A percentile compares a stretch with the other conserved stretches of the same genome.
These are phyloP conservation scores for Dipteronia sinensis DNA, from an alignment of 345 rosid species.

Conservation along the genomic window DNA sequence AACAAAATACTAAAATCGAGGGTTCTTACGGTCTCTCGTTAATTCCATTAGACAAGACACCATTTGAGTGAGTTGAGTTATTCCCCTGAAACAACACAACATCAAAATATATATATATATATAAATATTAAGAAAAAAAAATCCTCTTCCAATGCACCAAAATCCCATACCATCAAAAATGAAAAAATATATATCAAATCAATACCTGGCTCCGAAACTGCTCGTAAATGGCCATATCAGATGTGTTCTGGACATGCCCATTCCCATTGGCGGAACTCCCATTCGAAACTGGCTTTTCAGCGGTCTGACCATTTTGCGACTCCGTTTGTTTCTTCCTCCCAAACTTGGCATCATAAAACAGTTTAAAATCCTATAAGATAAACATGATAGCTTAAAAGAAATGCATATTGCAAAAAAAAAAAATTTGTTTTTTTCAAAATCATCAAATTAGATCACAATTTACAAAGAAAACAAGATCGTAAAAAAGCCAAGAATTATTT, in stretches of 20 bases:
- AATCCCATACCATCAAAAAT: not conserved
- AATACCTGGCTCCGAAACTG: conserved; percentile 65
- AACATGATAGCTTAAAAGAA: conserved; percentile 40
- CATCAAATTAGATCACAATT: conserved; percentile 9
- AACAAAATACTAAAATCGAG: not conserved
- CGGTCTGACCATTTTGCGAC: conserved; percentile 37
- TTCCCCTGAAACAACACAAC: conserved; percentile 41
- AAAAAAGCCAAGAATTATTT: not conserved
- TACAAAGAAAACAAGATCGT: not conserved
- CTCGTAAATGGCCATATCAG: conserved; percentile 74
- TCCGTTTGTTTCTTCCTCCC: conserved; percentile 74
- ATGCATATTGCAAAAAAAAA: conserved; percentile 32
- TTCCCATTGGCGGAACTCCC: conserved; percentile 48
- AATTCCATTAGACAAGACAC: conserved; percentile 41
- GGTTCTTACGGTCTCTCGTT: conserved; percentile 62
- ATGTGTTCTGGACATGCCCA: conserved; percentile 45
- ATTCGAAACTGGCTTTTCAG: conserved; percentile 37
- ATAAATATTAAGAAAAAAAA: not conserved
- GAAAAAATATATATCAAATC: not conserved
- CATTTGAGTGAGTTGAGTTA: conserved; percentile 37
- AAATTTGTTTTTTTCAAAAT: too few species aligned
- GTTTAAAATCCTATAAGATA: conserved; percentile 67
- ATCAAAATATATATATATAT: not conserved
- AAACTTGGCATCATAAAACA: conserved; percentile 83
- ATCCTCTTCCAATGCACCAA: not conserved